These are phyloP conservation scores for Letharia columbiana DNA, from an alignment of 495 filamentous ascomycete species.

Conservation along the genomic window DNA sequence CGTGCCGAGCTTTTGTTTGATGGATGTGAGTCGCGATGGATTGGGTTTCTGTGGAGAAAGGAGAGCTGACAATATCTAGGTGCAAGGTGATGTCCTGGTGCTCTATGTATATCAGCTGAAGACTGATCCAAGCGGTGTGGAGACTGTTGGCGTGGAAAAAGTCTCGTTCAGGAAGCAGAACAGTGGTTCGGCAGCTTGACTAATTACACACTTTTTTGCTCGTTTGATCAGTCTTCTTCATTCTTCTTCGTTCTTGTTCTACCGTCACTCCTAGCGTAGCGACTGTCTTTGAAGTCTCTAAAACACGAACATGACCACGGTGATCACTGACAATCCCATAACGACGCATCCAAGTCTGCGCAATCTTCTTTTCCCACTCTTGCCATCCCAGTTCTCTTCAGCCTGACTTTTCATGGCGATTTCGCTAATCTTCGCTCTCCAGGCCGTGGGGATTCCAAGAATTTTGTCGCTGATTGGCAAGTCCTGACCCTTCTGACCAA, in stretches of 20 bases:
- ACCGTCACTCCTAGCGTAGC: not conserved
- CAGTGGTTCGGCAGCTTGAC: conserved; percentile 25
- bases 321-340: conserved; percentile 10
- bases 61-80: conserved; percentile 44
- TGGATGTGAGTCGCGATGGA: conserved; percentile 70
- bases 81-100: conserved; percentile 94
- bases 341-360: not conserved
- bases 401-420: conserved; percentile 10
- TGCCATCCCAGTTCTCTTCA: conserved; percentile 6
- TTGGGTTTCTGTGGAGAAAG: not conserved
- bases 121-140: conserved; percentile 77
- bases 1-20: conserved; percentile 92
- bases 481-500: not conserved
- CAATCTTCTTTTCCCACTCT: not conserved
- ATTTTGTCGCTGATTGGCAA: conserved; percentile 14
- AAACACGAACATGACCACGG: conserved; percentile 8
- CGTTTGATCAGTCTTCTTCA: not conserved
- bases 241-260: not conserved
- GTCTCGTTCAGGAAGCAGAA: conserved; percentile 87
- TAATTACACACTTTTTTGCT: not conserved
- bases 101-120: conserved; percentile 96
- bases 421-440: conserved; percentile 15
- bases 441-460: conserved; percentile 9
- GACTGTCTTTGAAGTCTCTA: conserved; percentile 1
- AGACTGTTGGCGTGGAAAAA: conserved; percentile 95